Conservation (phyloP, 176 grass and related monocot species). For the Rhynchospora pubera region DNA sequence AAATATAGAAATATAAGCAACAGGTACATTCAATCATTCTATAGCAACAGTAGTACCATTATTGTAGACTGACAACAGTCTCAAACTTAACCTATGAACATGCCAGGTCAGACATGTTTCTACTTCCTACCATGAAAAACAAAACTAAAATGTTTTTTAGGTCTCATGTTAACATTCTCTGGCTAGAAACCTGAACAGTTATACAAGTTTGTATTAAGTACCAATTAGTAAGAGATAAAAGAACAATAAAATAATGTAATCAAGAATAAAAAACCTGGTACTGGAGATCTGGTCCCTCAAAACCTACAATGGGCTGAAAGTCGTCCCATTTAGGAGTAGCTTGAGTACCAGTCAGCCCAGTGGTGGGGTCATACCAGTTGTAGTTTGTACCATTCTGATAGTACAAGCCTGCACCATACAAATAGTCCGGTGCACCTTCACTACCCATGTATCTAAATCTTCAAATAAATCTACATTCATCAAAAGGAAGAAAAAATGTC, state of each 20-base stretch:
- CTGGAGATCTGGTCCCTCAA: constrained; percentile 63
- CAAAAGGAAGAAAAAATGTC: not conserved
- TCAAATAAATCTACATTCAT: constrained; percentile 10
- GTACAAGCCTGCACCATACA: constrained; percentile 1
- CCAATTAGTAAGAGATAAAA: not conserved
- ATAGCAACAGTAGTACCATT: not conserved
- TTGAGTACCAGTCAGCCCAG: constrained; percentile 35
- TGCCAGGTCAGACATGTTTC: not conserved
- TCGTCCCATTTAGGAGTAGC: constrained; percentile 59
- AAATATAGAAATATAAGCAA: not conserved
- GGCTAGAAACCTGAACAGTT: not conserved
- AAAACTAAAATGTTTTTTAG: constrained; percentile 3
- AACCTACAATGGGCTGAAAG: constrained; percentile 38
- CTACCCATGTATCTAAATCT: constrained; percentile 16
- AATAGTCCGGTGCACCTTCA: constrained; percentile 12
- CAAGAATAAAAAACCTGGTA: constrained; percentile 43
- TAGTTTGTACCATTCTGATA: constrained; percentile 17
- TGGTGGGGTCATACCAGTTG: constrained; percentile 1
- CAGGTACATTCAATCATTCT: not conserved
- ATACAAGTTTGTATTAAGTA: not conserved
- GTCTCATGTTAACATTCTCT: not conserved
- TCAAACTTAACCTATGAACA: too few relatives aligned
- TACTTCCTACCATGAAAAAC: not conserved
- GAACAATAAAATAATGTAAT: not conserved
- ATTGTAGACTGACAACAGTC: not conserved